Conservation (phyloP, 2,329 filamentous ascomycete species). For the Fusarium stilboides region DNA sequence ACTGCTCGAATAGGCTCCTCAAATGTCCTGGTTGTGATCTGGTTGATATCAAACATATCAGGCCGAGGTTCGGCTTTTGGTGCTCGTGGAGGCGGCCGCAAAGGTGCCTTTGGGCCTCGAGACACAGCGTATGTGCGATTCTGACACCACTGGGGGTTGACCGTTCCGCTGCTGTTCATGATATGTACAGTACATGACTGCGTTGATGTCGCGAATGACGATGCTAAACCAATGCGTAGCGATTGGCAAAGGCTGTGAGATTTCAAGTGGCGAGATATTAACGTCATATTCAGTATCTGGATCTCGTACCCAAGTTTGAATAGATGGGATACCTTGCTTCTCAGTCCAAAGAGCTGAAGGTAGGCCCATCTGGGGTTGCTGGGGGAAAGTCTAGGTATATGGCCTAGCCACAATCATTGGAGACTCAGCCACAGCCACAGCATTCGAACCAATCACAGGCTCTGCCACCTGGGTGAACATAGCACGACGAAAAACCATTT, state of each 20-base stretch:
- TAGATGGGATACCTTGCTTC: neutral
- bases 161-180: neutral
- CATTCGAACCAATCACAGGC: conserved; percentile 39
- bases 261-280: conserved; percentile 21
- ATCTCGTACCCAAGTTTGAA: neutral
- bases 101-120: conserved; percentile 22
- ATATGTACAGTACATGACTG: conserved; percentile 1
- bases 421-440: conserved; percentile 1
- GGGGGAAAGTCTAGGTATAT: conserved; percentile 23
- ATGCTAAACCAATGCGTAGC: conserved; percentile 13
- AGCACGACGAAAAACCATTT: conserved; percentile 38
- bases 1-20: conserved; percentile 35
- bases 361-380: neutral
- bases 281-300: neutral
- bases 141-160: conserved; percentile 19
- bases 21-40: conserved; percentile 46
- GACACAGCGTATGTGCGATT: conserved; percentile 39
- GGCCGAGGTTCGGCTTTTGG: conserved; percentile 18
- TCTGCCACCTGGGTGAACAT: conserved; percentile 10
- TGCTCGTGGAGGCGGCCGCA: conserved; percentile 24
- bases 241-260: conserved; percentile 20
- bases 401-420: conserved; percentile 30
- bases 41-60: conserved; percentile 42
- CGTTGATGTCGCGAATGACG: conserved; percentile 1
- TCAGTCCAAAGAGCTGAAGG: neutral